Evolutionary conservation across 1,284 basidiomycete genomes (phyloP).

Genomic region (Papiliotrema flavescens): DNA sequence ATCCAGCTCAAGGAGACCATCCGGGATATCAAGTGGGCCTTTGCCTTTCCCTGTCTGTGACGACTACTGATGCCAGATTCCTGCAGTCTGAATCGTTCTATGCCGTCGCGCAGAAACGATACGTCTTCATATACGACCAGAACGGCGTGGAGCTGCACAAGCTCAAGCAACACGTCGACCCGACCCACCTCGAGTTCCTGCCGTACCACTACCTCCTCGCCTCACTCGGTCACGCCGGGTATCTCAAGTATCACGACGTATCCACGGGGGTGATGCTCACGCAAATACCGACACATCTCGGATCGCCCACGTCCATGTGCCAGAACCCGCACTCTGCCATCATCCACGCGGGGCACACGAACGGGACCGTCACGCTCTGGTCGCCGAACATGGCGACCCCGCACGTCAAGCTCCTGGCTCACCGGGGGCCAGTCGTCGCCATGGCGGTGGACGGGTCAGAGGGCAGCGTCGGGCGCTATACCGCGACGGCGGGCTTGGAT

Average conservation of each 20-base stretch:
- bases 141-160: conserved; percentile 88
- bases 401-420: conserved; percentile 86
- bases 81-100: conserved; percentile 89
- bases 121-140: conserved; percentile 93
- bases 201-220: conserved; percentile 95
- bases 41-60: neutral
- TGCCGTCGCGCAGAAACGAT: conserved; percentile 95
- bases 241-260: conserved; percentile 94
- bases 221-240: conserved; percentile 79
- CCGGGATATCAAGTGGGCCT: conserved; percentile 74
- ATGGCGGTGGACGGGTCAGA: conserved; percentile 74
- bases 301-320: conserved; percentile 78
- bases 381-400: conserved; percentile 90
- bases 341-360: conserved; percentile 88
- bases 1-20: conserved; percentile 82
- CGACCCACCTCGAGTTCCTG: conserved; percentile 84
- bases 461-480: conserved; percentile 73
- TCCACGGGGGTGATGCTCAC: conserved; percentile 85
- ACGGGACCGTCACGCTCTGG: conserved; percentile 81
- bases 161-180: conserved; percentile 71
- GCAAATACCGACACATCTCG: conserved; percentile 86
- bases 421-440: conserved; percentile 79
- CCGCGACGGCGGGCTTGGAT: conserved; percentile 86
- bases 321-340: conserved; percentile 92
- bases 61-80: conserved; percentile 57